Percentiles rank a stretch among this genome's conserved stretches.
Conservation (phyloP, 352 stramenopile species). For the Globisporangium irregulare region DNA sequence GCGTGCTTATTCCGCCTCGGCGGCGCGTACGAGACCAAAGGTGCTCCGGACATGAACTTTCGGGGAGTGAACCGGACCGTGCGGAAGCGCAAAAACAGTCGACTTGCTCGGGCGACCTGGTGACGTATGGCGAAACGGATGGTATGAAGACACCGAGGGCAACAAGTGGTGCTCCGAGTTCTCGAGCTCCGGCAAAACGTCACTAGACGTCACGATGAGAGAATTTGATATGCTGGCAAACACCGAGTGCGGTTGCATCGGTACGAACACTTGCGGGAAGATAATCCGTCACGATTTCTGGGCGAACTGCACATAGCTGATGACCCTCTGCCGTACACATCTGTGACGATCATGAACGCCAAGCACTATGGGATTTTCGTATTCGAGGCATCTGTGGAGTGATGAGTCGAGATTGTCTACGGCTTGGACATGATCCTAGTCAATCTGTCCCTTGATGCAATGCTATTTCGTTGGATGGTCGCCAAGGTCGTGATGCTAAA, state of each 20-base stretch:
- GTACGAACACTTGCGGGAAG: neutral
- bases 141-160: neutral
- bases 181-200: too few species aligned
- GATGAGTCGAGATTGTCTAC: constrained; percentile 24
- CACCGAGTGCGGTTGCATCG: too few species aligned
- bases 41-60: too few species aligned
- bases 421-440: constrained; percentile 33
- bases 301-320: constrained; percentile 4
- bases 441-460: constrained; percentile 25
- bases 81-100: too few species aligned
- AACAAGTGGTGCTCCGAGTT: neutral
- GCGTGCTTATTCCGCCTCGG: too few species aligned
- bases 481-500: constrained; percentile 12
- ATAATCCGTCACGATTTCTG: constrained; percentile 9
- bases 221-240: too few species aligned
- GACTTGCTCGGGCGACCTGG: too few species aligned
- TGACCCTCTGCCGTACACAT: constrained; percentile 1
- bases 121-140: too few species aligned
- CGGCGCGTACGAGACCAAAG: too few species aligned
- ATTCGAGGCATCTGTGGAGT: neutral
- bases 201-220: too few species aligned
- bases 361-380: constrained; percentile 26
- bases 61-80: too few species aligned
- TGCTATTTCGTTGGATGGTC: constrained; percentile 35
- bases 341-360: constrained; percentile 24